Base-by-base conservation (phyloP, 371 early-diverging fungal species). In the Apophysomyces variabilis region DNA sequence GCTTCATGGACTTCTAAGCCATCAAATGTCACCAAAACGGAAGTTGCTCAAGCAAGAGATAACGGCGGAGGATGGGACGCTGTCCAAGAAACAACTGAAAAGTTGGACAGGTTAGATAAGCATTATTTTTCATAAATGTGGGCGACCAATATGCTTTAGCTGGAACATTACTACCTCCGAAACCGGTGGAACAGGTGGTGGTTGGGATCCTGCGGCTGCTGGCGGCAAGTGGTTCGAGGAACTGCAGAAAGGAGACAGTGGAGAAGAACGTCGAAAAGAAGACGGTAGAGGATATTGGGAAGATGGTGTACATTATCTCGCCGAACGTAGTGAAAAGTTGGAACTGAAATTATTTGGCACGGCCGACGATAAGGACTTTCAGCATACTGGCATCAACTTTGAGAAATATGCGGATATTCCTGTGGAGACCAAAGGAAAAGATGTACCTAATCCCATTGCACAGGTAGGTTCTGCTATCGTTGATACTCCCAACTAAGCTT, bases 321-420 rank as follows among this genome's bases (percentile, higher is more conserved):
- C 74, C 3, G 73, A 71, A 4, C 66, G 64, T 18, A 75, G 80
- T 63, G 70, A 64, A 18, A 70, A 71, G n/a, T 44, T 79, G 6
- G 82, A 85, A 62, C 36, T 71, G 35, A 75, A 82, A 21, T 69
- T 87, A 21, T 88, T 85, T 62, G 76, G 96, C 18, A 70, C 73
- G n/a, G 75, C 86, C 6, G 87, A 90, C 26, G 90, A 91, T 50
- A 76, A 77, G 57, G 91, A 92, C 66, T 84, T 83, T 47, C 83
- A 81, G 72, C 85, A 85, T 75, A 89, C 93, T 26, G 98, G 98
- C 16, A 97, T 98, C 80, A 97, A 98, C 82, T 98, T 98, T 89
- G 94, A 94, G 61, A 95, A 95, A 71, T 98, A 98, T 79, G 94
- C 96, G 61, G 92, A 95, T 76, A 98, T 98, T 61, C 99, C 99